Percentiles rank a stretch among this genome's conserved stretches.
These are phyloP conservation scores for Cordyceps cicadae DNA, from an alignment of 2,329 filamentous ascomycete genomes.

Conservation along the genomic window DNA sequence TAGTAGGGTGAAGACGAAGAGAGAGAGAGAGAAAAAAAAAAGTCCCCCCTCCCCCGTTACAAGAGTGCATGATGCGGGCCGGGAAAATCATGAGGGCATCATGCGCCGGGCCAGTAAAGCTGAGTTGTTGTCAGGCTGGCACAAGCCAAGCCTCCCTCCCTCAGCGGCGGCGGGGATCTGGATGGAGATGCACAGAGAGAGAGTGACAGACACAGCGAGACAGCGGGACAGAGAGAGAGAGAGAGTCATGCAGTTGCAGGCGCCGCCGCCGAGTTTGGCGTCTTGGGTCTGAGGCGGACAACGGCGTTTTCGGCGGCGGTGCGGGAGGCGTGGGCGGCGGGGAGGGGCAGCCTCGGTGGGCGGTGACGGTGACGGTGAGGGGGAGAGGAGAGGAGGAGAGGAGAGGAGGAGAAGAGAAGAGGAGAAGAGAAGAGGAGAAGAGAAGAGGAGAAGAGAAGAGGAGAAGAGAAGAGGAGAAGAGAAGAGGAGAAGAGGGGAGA, in stretches of 20 bases:
- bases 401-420: neutral
- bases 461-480: neutral
- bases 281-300: too few relatives aligned
- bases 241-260: neutral
- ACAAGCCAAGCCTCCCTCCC: neutral
- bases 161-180: too few relatives aligned
- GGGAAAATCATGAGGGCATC: neutral
- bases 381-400: too few relatives aligned
- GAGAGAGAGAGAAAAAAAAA: too few relatives aligned
- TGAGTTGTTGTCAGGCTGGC: neutral
- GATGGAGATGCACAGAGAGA: too few relatives aligned
- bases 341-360: neutral
- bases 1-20: neutral
- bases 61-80: neutral
- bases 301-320: too few relatives aligned
- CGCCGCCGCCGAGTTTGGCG: neutral
- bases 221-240: neutral
- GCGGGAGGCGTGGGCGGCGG: too few relatives aligned
- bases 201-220: too few relatives aligned
- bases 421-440: neutral
- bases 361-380: neutral
- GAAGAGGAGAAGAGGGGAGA: neutral
- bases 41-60: neutral
- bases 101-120: neutral
- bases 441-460: neutral